Evolutionary conservation across 2,329 filamentous ascomycete species (phyloP), one percentile per base, ranked within the genome.

Genomic region (Penicillium sp.): DNA sequence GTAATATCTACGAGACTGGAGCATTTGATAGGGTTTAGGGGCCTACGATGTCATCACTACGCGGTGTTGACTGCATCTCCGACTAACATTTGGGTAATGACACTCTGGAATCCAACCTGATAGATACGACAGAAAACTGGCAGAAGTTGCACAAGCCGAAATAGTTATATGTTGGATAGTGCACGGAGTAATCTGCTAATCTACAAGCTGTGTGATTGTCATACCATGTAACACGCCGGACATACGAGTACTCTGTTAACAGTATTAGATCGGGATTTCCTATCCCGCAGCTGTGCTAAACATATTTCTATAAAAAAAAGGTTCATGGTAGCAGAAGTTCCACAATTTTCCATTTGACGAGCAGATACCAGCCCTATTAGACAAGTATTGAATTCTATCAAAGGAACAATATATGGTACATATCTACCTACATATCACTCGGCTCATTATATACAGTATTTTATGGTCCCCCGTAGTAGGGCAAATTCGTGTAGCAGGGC

Each of bases 31-130:
- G 19, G 12, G 24, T 13, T 40, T 13, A 38, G 15, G 17, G 47
- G 15, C 13, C 21, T 42, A 50, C 47, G 49, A 58, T 57, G 55
- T 58, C 56, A 57, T 57, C 45, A 54, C 47, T 53, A 57, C 51
- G 55, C 51, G 45, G 43, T 40, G 35, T 42, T 55, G 54, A 57
- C 53, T 55, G 5, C 51, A 47, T 55, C 35, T 43, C 33, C 47
- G 12, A 44, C 24, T 34, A 19, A 37, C 2, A 29, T 5, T n/a
- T 29, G 33, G 13, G 46, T 43, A 43, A 29, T 43, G 3, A 17
- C 13, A 42, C 22, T n/a, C 29, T 34, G 9, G 13, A 24, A 33
- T 31, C 15, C 15, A 24, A 39, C 13, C 3, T 39, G 17, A 28
- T 24, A 6, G 22, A n/a, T 3, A 21, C 4, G 6, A 32, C 5